Evolutionary conservation across 148 eudicot species (phyloP), one percentile per base, ranked within the genome.

Genomic region (Vaccinium darrowii): DNA sequence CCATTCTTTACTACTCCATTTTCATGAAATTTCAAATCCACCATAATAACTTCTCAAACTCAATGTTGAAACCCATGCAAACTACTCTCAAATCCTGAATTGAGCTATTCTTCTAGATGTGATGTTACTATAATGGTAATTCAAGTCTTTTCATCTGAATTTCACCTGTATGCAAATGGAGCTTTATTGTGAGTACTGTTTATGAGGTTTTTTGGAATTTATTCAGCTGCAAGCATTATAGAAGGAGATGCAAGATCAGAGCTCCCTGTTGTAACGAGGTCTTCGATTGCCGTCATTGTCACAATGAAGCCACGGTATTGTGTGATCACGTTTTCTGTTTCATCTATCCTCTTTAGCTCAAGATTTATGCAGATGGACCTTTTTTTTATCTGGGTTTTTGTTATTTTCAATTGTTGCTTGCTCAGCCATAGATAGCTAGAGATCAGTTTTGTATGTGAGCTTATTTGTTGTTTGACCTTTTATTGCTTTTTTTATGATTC

Each of bases 181-280:
- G 74, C 39, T 36, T 69, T 69, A 9, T 0, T 62, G 30, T 84
- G 62, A 57, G 62, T 81, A 23, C 5, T 63, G 63, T 5, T 58
- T 81, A 10, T 84, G 36, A 79, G 39, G 85, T 88, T 51, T 86
- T 86, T 57, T 81, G 58, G 54, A 30, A 16, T 13, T 80, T 53
- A 51, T 27, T 51, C 43, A 97, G 99, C 88, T 97, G 99, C 86
- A 92, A 92, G 89, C 99, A 97, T 89, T 97, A 97, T 84, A 94
- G 95, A 82, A 91, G 99, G 85, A 94, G 99, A 83, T 97, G 99
- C 92, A 89, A 81, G 89, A 93, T 97, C 87, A 85, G 98, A 88
- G 98, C 99, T 90, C 99, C 98, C 33, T 97, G 99, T 84, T 97
- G 98, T 85, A 97, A 97, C 13, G 98, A 95, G 90, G 90, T 94